Evolutionary conservation across 2,329 filamentous ascomycete genomes (phyloP).

Genomic region (Cercospora sesami): DNA sequence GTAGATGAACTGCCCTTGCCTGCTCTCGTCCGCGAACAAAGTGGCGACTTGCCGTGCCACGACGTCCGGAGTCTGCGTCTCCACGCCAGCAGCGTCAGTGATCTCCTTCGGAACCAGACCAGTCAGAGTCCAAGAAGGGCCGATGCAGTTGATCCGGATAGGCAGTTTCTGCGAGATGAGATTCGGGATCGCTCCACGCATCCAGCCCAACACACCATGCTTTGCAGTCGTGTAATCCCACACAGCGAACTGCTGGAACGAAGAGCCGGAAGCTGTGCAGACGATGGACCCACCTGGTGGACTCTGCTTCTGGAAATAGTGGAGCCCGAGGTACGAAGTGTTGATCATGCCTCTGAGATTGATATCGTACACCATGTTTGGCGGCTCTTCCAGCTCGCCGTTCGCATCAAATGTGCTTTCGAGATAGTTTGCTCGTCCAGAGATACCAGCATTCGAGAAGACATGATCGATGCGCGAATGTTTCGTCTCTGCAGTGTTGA

Average conservation of each 20-base stretch:
- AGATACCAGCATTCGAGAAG: slow-evolving; percentile 59
- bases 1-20: slow-evolving; percentile 57
- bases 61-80: slow-evolving; percentile 48
- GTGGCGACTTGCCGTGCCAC: slow-evolving; percentile 54
- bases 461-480: slow-evolving; percentile 50
- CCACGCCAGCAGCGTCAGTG: slow-evolving; percentile 44
- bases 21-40: slow-evolving; percentile 51
- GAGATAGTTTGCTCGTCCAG: slow-evolving; percentile 44
- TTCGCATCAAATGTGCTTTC: slow-evolving; percentile 40
- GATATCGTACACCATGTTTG: slow-evolving; percentile 43
- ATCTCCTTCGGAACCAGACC: slow-evolving; percentile 47
- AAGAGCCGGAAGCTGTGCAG: slow-evolving; percentile 54
- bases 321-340: slow-evolving; percentile 44
- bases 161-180: slow-evolving; percentile 39
- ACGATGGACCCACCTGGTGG: slow-evolving; percentile 52
- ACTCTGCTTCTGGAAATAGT: slow-evolving; percentile 51
- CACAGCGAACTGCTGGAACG: slow-evolving; percentile 53
- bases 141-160: slow-evolving; percentile 58
- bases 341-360: slow-evolving; percentile 47
- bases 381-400: slow-evolving; percentile 36
- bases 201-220: slow-evolving; percentile 56
- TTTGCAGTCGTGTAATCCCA: slow-evolving; percentile 59
- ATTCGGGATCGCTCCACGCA: slow-evolving; percentile 49
- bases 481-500: slow-evolving; percentile 50
- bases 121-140: slow-evolving; percentile 58